Base-by-base conservation (phyloP, 2,329 filamentous ascomycete species). In the Talaromyces sp. region DNA sequence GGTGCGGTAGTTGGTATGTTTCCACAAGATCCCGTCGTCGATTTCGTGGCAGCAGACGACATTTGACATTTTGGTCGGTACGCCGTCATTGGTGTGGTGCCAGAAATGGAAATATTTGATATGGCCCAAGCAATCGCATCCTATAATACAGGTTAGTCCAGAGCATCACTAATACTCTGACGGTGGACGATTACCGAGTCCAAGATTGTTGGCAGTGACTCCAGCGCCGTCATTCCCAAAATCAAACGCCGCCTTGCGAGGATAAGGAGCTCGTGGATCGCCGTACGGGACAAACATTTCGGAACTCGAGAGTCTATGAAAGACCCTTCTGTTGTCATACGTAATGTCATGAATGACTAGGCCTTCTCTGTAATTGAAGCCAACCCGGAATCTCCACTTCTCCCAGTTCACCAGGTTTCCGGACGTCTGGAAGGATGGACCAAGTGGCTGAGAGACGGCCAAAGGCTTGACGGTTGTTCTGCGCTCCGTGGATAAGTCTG, bases 11-110 rank as follows among this genome's bases (percentile, higher is more conserved):
- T 89, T 88, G 5, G 84, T 87, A 70, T 88, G 86, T 66, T 89
- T 88, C 84, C 85, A 88, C 6, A 80, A 78, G 41, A 89, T 86
- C 4, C 86, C 86, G 54, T 83, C 81, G 63, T 89, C 86, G 84
- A 84, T 51, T 36, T 57, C 54, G 21, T 57, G 54, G 41, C 54
- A 57, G 37, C 54, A 57, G 7, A 57, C 45, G 17, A 57, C 54
- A 13, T 57, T 57, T 40, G 54, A 36, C 41, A 52, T 37, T 31
- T 57, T 57, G 10, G 22, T 37, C 11, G 54, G 54, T 11, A 36
- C 17, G 8, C 54, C 54, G 15, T 35, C 40, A 13, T 36, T 48
- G 10, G 54, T 57, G 19, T 57, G 54, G 22, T 57, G 54, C 28
- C 37, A 57, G 17, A 65, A 39, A 55, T 55, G 36, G 19, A 55